phyloP scores from a whole-genome alignment of 2,329 filamentous ascomycete species.

The Madurella fahalii region DNA sequence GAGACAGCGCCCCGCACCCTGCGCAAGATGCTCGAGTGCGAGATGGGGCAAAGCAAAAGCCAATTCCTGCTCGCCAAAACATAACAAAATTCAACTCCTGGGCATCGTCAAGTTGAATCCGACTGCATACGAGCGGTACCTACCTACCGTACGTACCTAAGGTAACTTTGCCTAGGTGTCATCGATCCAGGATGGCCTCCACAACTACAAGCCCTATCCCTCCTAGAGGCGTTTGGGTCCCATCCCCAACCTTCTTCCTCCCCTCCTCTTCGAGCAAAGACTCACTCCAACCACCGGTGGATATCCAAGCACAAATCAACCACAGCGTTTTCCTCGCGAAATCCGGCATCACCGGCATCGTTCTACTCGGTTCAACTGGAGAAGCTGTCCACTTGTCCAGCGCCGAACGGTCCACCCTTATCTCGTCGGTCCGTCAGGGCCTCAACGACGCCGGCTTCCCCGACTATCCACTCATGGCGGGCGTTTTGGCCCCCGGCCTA shows the following conservation, averaged over 20 bases:
- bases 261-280: constrained; percentile 38
- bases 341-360: constrained; percentile 56
- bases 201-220: constrained; percentile 46
- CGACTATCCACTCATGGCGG: constrained; percentile 58
- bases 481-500: constrained; percentile 57
- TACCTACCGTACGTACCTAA: no score
- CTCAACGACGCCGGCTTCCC: constrained; percentile 53
- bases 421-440: constrained; percentile 52
- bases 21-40: no score
- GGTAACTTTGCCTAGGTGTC: no score
- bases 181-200: constrained; percentile 54
- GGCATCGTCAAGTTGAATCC: no score
- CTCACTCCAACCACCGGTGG: constrained; percentile 47
- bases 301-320: constrained; percentile 53
- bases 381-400: constrained; percentile 59
- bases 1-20: no score
- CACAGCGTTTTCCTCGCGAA: constrained; percentile 59
- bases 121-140: no score
- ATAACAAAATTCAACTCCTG: no score
- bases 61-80: no score
- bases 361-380: constrained; percentile 61
- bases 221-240: constrained; percentile 55
- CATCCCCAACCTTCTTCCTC: constrained; percentile 62
- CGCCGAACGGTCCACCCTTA: constrained; percentile 52
- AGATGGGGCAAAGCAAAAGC: no score